Conservation (phyloP, 805 yeast species). For the Schizosaccharomyces japonicus region DNA sequence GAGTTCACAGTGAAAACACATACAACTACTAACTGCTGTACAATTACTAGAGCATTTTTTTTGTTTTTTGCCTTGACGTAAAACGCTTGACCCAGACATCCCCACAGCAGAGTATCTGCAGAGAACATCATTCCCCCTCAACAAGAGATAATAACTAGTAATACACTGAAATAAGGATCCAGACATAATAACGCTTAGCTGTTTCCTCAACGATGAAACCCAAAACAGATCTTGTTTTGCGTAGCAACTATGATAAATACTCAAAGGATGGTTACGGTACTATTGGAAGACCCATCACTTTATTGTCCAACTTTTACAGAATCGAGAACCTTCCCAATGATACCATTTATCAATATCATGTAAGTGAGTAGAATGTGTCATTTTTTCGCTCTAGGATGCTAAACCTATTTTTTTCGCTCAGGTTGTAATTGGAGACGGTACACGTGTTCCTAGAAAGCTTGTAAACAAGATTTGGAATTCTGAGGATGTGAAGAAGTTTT, state of each 20-base stretch:
- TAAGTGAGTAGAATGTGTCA: neutral
- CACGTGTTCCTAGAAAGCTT: neutral
- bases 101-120: no score
- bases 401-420: neutral
- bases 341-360: conserved; percentile 8
- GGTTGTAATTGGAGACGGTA: neutral
- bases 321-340: conserved; percentile 6
- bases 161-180: no score
- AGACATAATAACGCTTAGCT: no score
- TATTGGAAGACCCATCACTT: neutral
- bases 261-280: conserved; percentile 3
- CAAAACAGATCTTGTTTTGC: neutral
- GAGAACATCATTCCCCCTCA: no score
- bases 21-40: no score
- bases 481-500: neutral
- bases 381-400: neutral
- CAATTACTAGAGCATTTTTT: no score
- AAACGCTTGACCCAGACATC: no score
- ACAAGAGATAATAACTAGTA: no score
- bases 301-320: conserved; percentile 6
- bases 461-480: neutral
- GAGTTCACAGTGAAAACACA: no score
- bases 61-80: no score
- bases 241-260: no score
- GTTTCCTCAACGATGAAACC: no score